These are phyloP conservation scores for Porphyrellus cyaneotinctus DNA, from an alignment of 768 basidiomycete genomes.

Conservation along the genomic window DNA sequence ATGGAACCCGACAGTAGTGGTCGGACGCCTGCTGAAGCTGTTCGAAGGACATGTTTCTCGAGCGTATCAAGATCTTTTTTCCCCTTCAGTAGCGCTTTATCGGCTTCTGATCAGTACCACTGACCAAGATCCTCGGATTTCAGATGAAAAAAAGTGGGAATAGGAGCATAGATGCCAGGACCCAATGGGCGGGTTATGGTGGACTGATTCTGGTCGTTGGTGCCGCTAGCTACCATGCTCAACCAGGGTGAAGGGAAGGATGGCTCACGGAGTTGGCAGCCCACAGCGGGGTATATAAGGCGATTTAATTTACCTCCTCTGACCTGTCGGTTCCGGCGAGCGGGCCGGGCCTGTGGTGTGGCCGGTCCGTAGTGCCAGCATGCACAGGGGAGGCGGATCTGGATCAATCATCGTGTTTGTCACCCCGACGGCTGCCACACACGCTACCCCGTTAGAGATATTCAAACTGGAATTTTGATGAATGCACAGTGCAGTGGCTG, in stretches of 20 bases:
- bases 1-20: slow-evolving; percentile 77
- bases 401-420: too few species aligned
- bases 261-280: not conserved
- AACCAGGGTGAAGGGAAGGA: not conserved
- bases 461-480: too few species aligned
- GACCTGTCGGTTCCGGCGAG: not conserved
- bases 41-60: slow-evolving; percentile 58
- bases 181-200: slow-evolving; percentile 51
- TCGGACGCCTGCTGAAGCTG: slow-evolving; percentile 63
- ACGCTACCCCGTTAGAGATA: too few species aligned
- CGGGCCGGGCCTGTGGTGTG: slow-evolving; percentile 7
- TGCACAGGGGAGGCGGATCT: too few species aligned
- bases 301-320: not conserved
- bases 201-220: slow-evolving; percentile 12
- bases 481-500: too few species aligned
- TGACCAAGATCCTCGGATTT: slow-evolving; percentile 79
- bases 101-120: slow-evolving; percentile 21
- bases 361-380: slow-evolving; percentile 4
- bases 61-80: slow-evolving; percentile 59
- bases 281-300: slow-evolving; percentile 9
- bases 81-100: slow-evolving; percentile 3
- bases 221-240: slow-evolving; percentile 38
- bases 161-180: slow-evolving; percentile 79
- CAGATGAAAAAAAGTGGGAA: slow-evolving; percentile 79
- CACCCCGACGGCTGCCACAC: too few species aligned